phyloP scores from a whole-genome alignment of 2,329 filamentous ascomycete genomes.

The Coniella lustricola region DNA sequence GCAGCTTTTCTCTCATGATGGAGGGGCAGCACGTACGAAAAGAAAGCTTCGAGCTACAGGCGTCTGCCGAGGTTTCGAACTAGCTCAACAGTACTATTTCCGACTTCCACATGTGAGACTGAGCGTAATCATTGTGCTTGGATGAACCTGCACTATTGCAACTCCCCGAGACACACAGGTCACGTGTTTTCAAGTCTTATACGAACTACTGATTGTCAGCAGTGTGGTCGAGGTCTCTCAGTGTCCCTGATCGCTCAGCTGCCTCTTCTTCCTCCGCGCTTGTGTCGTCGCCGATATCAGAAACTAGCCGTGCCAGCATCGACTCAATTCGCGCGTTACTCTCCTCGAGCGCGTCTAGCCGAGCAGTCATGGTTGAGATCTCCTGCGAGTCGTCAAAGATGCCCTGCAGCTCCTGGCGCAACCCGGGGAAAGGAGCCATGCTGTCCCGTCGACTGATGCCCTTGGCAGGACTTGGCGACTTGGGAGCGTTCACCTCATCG shows the following conservation, averaged over 20 bases:
- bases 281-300: conserved; percentile 17
- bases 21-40: no score
- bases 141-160: no score
- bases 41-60: no score
- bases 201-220: conserved; percentile 5
- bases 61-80: no score
- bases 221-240: conserved; percentile 13
- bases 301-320: conserved; percentile 35
- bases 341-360: conserved; percentile 44
- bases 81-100: no score
- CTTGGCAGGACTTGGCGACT: conserved; percentile 13
- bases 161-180: no score
- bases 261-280: conserved; percentile 21
- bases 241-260: conserved; percentile 19
- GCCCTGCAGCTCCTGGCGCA: conserved; percentile 42
- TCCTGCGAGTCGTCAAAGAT: conserved; percentile 42
- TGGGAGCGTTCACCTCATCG: conserved; percentile 15
- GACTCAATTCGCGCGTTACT: conserved; percentile 40
- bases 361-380: conserved; percentile 34
- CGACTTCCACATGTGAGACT: no score
- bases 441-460: conserved; percentile 40
- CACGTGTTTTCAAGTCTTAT: no score
- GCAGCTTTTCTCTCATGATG: no score
- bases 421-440: conserved; percentile 44
- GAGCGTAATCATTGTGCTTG: no score